Base-by-base conservation (phyloP, 2,329 filamentous ascomycete genomes). In the Pezicula rhizophila region DNA sequence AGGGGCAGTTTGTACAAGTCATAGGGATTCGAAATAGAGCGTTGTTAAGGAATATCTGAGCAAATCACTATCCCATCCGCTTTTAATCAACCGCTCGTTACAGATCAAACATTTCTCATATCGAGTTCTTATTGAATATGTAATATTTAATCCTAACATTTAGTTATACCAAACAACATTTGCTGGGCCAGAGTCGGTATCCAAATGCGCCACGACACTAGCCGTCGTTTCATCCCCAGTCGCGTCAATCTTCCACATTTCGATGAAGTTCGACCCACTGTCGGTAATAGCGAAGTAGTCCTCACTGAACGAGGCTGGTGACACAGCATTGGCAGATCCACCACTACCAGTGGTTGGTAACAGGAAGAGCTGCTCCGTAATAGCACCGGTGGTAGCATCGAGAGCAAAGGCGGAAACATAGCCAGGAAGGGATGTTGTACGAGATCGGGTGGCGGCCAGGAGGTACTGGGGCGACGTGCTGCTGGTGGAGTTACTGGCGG, bases 341-440 rank as follows among this genome's bases (percentile, higher is more conserved):
- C 66, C 68, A 46, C 64, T 67, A 4, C 57, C 60, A 3, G 56
- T 61, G 12, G 63, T 68, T 34, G 59, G 51, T 1, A 52, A 38
- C 5, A 69, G 49, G 53, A 65, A 68, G 6, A 61, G 49, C 53
- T 67, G 65, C 23, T 52, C 17, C 2, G 47, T 14, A 15, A 70
- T 64, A 12, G 54, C 52, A 5, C 66, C 66, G 14, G 46, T 52
- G 2, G 50, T 25, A 7, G 50, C 35, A 4, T 58, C 54, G 2
- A 70, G 54, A 1, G 52, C 40, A 47, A 69, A 67, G 1, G 56
- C 62, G 2, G 64, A 64, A 41, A 70, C 61, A 50, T 66, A 69
- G 8, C 68, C 68, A 1, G 54, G 50, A 28, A 54, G 43, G 5
- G 47, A 48, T 12, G 46, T 53, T 5, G 50, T 54, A n/a, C 57